Evolutionary conservation across 2,329 filamentous ascomycete species (phyloP).

Genomic region (Aspergillus pseudoterreus): DNA sequence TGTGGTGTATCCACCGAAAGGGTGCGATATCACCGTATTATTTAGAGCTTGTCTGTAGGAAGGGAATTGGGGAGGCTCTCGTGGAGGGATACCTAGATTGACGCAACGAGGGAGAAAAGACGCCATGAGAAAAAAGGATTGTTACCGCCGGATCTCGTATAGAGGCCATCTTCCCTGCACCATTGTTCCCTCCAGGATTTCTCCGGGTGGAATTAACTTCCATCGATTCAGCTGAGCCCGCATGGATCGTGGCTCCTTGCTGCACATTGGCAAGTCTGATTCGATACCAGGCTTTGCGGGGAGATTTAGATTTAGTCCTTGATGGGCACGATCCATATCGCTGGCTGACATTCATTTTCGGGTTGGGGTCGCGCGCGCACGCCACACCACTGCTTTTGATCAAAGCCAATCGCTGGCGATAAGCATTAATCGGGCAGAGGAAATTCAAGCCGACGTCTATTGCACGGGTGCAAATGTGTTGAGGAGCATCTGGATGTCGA

Average conservation of each 20-base stretch:
- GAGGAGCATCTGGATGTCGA: no score
- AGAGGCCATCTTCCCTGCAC: not conserved
- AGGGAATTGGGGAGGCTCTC: no score
- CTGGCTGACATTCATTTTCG: slow-evolving; percentile 1
- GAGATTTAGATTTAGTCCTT: slow-evolving; percentile 2
- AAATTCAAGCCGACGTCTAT: not conserved
- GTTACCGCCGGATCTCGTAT: not conserved
- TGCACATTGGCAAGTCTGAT: slow-evolving; percentile 4
- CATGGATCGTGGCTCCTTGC: not conserved
- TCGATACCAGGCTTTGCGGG: slow-evolving; percentile 14
- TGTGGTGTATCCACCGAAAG: no score
- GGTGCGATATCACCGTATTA: no score
- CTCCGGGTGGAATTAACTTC: slow-evolving; percentile 6
- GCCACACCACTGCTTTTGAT: not conserved
- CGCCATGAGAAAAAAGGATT: not conserved
- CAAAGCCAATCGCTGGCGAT: slow-evolving; percentile 1
- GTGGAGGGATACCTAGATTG: no score
- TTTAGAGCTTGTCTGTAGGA: no score
- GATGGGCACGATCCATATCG: slow-evolving; percentile 10
- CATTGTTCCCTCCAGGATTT: not conserved
- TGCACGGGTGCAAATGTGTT: no score
- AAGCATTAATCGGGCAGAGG: not conserved
- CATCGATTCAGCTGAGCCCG: slow-evolving; percentile 9
- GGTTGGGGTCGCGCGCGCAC: not conserved
- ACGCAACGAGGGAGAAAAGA: not conserved